These are phyloP conservation scores for Penicillium atrosanguineum DNA, from an alignment of 495 filamentous ascomycete genomes.

Conservation along the genomic window DNA sequence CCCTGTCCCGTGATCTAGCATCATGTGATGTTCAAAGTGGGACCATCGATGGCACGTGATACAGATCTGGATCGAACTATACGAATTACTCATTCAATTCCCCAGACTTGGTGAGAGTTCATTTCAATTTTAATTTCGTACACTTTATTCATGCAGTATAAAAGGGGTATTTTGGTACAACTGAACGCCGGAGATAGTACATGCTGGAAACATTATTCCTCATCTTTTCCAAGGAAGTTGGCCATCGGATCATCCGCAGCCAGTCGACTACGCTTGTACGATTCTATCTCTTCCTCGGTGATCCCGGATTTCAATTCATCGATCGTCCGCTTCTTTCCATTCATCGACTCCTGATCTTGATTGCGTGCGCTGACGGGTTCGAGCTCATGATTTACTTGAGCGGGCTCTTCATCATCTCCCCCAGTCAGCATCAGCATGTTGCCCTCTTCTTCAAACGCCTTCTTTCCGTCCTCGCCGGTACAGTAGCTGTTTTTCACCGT, in stretches of 20 bases:
- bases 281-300: slow-evolving; percentile 78
- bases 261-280: slow-evolving; percentile 69
- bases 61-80: background rate
- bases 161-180: slow-evolving; percentile 28
- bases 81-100: background rate
- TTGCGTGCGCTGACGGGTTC: slow-evolving; percentile 29
- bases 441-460: slow-evolving; percentile 66
- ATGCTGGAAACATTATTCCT: slow-evolving; percentile 12
- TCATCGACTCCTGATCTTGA: slow-evolving; percentile 28
- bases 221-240: slow-evolving; percentile 61
- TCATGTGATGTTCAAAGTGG: background rate
- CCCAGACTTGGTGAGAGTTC: background rate
- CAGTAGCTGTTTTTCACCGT: slow-evolving; percentile 95
- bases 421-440: slow-evolving; percentile 48
- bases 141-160: slow-evolving; percentile 9
- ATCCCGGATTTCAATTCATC: slow-evolving; percentile 71
- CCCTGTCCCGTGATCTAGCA: slow-evolving; percentile 30
- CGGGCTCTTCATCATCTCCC: slow-evolving; percentile 28
- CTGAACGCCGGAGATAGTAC: slow-evolving; percentile 16
- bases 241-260: slow-evolving; percentile 84
- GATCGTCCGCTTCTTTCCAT: slow-evolving; percentile 64
- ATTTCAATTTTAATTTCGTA: background rate
- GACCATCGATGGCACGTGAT: slow-evolving; percentile 9
- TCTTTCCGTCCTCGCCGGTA: slow-evolving; percentile 81
- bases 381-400: slow-evolving; percentile 16